A percentile compares a stretch with the other conserved stretches of the same genome.
These are phyloP conservation scores for Aspergillus sp. DNA, from an alignment of 2,329 filamentous ascomycete genomes.

Conservation along the genomic window DNA sequence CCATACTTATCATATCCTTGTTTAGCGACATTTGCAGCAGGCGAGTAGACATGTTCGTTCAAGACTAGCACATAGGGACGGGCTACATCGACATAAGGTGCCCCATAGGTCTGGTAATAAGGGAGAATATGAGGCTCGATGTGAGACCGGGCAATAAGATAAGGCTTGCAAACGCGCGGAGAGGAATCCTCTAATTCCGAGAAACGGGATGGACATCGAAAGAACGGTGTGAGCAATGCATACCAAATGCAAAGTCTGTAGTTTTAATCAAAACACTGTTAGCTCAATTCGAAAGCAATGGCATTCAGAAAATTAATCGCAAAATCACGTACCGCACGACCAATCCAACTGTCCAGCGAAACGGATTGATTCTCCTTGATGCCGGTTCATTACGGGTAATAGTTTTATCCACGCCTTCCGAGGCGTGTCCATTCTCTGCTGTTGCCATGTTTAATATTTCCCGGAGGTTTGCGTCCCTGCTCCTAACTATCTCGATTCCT, in stretches of 20 bases:
- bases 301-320: background rate
- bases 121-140: slow-evolving; percentile 73
- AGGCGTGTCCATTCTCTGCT: slow-evolving; percentile 21
- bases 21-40: slow-evolving; percentile 61
- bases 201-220: slow-evolving; percentile 72
- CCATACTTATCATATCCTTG: slow-evolving; percentile 63
- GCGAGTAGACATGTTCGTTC: slow-evolving; percentile 61
- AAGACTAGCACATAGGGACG: slow-evolving; percentile 65
- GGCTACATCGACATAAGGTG: slow-evolving; percentile 72
- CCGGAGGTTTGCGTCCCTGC: too few species aligned
- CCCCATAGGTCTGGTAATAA: slow-evolving; percentile 80
- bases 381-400: slow-evolving; percentile 6
- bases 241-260: slow-evolving; percentile 79
- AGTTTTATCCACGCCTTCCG: slow-evolving; percentile 14
- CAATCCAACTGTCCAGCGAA: slow-evolving; percentile 32
- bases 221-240: slow-evolving; percentile 70
- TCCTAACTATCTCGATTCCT: background rate
- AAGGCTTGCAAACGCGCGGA: slow-evolving; percentile 77
- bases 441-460: slow-evolving; percentile 16
- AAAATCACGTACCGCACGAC: slow-evolving; percentile 28
- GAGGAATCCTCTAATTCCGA: slow-evolving; percentile 64
- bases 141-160: slow-evolving; percentile 61
- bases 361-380: slow-evolving; percentile 12
- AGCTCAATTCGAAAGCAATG: background rate
- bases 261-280: slow-evolving; percentile 3